Conservation (phyloP, 306 rosid genomes). For the Acacia melanoxylon region DNA sequence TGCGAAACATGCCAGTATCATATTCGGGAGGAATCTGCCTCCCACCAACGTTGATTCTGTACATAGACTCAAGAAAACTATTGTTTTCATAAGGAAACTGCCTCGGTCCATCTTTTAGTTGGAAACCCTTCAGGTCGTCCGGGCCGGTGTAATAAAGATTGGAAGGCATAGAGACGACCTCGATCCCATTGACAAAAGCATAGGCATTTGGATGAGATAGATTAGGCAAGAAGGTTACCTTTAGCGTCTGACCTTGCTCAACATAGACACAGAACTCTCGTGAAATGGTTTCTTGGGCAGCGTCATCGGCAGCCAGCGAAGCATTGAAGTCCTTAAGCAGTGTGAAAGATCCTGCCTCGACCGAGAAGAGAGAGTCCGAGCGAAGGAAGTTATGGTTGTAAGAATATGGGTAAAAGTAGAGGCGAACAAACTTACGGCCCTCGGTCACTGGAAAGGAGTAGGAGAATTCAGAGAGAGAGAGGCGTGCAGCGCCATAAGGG, state of each 20-base stretch:
- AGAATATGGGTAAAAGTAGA: neutral
- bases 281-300: neutral
- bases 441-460: too few relatives aligned
- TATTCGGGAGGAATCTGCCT: too few relatives aligned
- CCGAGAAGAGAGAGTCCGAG: neutral
- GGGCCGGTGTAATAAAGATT: neutral
- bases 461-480: neutral
- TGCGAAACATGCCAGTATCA: too few relatives aligned
- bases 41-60: too few relatives aligned
- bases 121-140: neutral
- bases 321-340: neutral
- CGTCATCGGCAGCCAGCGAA: neutral
- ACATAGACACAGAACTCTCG: conserved; percentile 34
- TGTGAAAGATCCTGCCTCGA: conserved; percentile 6
- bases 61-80: too few relatives aligned
- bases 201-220: conserved; percentile 16
- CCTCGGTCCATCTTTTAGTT: neutral
- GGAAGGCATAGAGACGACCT: conserved; percentile 49
- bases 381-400: neutral
- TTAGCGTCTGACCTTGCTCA: conserved; percentile 21
- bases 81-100: too few relatives aligned
- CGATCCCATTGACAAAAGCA: conserved; percentile 61
- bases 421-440: too few relatives aligned
- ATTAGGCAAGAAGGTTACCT: conserved; percentile 41
- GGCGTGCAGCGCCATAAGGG: neutral